A percentile compares a stretch with the other conserved stretches of the same genome.
Evolutionary conservation across 345 rosid species (phyloP).

Genomic region (Gossypium thurberi): DNA sequence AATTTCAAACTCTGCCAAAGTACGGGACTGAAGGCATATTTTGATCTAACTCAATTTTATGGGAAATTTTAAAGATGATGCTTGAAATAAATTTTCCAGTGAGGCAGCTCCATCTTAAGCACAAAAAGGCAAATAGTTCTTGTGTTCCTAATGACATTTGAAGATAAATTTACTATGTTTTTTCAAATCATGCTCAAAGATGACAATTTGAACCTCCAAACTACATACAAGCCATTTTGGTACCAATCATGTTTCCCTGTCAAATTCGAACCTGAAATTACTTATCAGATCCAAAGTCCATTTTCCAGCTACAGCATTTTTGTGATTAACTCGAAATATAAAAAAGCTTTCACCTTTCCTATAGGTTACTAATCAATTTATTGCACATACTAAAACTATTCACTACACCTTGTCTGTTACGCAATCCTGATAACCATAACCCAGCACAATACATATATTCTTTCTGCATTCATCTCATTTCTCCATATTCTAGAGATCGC

Average conservation of each 20-base stretch:
- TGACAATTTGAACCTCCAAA: not conserved
- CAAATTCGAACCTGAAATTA: not conserved
- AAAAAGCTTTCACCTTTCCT: not conserved
- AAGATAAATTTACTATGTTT: not conserved
- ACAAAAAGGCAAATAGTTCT: not conserved
- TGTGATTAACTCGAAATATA: not conserved
- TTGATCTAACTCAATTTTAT: not conserved
- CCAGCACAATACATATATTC: not conserved
- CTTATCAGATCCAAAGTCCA: not conserved
- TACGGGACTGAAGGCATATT: not conserved
- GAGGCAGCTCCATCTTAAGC: not conserved
- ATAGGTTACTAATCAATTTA: not conserved
- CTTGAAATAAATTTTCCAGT: not conserved
- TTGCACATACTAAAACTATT: not conserved
- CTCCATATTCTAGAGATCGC: not conserved
- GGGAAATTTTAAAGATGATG: not conserved
- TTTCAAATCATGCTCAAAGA: not conserved
- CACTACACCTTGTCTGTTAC: too few relatives aligned
- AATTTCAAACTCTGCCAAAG: not conserved
- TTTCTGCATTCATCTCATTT: not conserved
- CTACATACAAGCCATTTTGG: not conserved
- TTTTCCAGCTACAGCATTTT: not conserved
- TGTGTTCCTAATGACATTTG: not conserved
- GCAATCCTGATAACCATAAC: not conserved
- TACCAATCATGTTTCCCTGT: not conserved